phyloP scores from a whole-genome alignment of 2,329 filamentous ascomycete species.

The Nemania sp. region DNA sequence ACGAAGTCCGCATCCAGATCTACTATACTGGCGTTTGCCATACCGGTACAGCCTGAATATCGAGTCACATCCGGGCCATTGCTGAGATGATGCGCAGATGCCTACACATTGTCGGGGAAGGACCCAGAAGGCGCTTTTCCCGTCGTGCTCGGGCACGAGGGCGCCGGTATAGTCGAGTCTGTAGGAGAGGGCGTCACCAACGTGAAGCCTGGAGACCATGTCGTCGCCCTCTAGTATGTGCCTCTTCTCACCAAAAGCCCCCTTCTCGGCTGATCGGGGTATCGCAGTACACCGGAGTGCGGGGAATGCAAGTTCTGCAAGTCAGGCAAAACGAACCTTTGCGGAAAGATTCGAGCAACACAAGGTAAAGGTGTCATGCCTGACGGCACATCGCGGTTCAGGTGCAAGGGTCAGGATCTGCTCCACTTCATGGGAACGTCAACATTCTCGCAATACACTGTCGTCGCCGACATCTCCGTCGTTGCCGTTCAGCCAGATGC shows the following conservation, averaged over 20 bases:
- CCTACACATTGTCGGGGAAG: constrained; percentile 94
- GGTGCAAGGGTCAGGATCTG: constrained; percentile 90
- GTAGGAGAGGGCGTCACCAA: constrained; percentile 93
- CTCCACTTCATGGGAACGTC: constrained; percentile 99
- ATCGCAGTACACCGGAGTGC: constrained; percentile 86
- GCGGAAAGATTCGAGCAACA: constrained; percentile 96
- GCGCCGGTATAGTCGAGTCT: constrained; percentile 89
- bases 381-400: constrained; percentile 93
- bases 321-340: constrained; percentile 98
- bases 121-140: constrained; percentile 96
- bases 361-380: constrained; percentile 97
- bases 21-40: constrained; percentile 99
- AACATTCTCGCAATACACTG: constrained; percentile 98
- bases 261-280: constrained; percentile 24
- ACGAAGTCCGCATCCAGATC: constrained; percentile 96
- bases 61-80: constrained; percentile 39
- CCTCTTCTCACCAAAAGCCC: neutral
- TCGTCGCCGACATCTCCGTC: constrained; percentile 97
- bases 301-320: constrained; percentile 99
- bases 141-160: constrained; percentile 86
- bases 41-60: constrained; percentile 67
- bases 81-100: constrained; percentile 59
- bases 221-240: constrained; percentile 79
- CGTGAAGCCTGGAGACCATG: constrained; percentile 91
- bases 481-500: constrained; percentile 90